These are phyloP conservation scores for Deuterostichococcus epilithicus DNA, from an alignment of 139 green algal genomes.

Conservation along the genomic window DNA sequence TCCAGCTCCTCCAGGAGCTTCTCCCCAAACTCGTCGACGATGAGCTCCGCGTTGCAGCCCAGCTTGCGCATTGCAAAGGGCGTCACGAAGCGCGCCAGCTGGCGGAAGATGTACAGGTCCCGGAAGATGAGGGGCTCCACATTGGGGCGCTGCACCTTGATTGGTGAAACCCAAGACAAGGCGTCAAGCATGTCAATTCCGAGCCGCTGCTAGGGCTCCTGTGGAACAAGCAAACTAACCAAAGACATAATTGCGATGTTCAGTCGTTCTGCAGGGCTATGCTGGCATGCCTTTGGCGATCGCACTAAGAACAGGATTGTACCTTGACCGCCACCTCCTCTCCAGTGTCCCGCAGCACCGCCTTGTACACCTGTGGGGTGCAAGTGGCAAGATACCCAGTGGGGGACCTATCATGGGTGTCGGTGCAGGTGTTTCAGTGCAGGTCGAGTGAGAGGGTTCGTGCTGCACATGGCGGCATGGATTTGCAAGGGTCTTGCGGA, in stretches of 20 bases:
- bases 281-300: too few relatives aligned
- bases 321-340: conserved; percentile 94
- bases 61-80: conserved; percentile 32
- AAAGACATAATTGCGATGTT: neutral
- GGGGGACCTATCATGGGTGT: too few relatives aligned
- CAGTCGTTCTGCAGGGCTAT: too few relatives aligned
- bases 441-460: neutral
- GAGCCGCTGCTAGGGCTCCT: neutral
- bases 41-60: conserved; percentile 94
- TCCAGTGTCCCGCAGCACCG: conserved; percentile 77
- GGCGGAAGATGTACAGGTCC: conserved; percentile 94
- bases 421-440: too few relatives aligned
- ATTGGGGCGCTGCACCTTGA: conserved; percentile 63
- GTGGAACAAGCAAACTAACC: neutral
- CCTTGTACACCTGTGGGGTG: conserved; percentile 93
- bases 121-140: conserved; percentile 91
- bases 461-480: neutral
- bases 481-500: neutral
- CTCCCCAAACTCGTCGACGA: conserved; percentile 99
- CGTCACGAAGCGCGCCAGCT: conserved; percentile 69
- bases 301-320: neutral
- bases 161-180: neutral
- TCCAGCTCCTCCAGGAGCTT: conserved; percentile 99
- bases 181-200: neutral
- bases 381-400: too few relatives aligned